phyloP scores from a whole-genome alignment of 257 asterid genomes.

The Craterostigma plantagineum region DNA sequence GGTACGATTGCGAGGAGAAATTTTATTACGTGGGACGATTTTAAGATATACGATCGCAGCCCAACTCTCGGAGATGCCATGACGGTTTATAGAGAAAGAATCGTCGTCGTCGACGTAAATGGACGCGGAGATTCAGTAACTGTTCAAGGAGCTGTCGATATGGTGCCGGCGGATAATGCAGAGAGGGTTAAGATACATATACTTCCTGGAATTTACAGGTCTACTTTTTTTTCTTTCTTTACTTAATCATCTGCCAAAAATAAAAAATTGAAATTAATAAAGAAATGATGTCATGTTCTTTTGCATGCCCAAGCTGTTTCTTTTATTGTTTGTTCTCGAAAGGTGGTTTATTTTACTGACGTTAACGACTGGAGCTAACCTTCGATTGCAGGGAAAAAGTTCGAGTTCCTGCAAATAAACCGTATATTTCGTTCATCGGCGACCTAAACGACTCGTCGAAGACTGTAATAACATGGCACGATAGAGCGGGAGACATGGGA shows the following conservation, averaged over 20 bases:
- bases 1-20: slow-evolving; percentile 1
- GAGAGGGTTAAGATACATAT: slow-evolving; percentile 39
- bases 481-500: slow-evolving; percentile 44
- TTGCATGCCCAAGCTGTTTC: not conserved
- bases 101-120: slow-evolving; percentile 35
- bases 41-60: slow-evolving; percentile 16
- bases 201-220: slow-evolving; percentile 75
- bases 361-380: too few species aligned
- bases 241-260: too few species aligned
- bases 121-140: slow-evolving; percentile 55
- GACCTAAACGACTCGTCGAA: slow-evolving; percentile 10
- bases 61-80: slow-evolving; percentile 6
- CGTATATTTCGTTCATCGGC: slow-evolving; percentile 59
- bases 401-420: slow-evolving; percentile 39
- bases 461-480: slow-evolving; percentile 54
- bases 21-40: slow-evolving; percentile 50
- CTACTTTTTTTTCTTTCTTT: not conserved
- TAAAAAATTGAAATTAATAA: too few species aligned
- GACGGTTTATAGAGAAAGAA: slow-evolving; percentile 2
- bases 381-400: slow-evolving; percentile 52
- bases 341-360: too few species aligned
- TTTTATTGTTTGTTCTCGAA: not conserved
- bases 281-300: not conserved
- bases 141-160: slow-evolving; percentile 66
- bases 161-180: slow-evolving; percentile 39